Base-by-base conservation (phyloP, 208 protist species). In the Crithidia fasciculata region DNA sequence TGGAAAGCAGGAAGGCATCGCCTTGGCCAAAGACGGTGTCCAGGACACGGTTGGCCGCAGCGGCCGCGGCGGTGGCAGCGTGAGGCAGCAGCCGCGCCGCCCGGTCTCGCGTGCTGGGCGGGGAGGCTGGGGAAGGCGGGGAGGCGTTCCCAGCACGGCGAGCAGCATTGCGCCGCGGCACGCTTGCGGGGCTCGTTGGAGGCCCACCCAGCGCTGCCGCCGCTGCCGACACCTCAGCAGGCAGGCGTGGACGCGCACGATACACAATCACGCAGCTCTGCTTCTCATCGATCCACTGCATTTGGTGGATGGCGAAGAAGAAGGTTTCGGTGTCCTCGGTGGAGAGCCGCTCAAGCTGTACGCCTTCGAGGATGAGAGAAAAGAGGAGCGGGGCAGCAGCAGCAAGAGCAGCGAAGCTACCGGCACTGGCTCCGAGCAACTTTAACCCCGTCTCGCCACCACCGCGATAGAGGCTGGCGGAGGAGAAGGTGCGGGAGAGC, bases 261-360 rank as follows among this genome's bases (percentile, higher is more conserved):
- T 92, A 84, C 4, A 89, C 43, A 57, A 89, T 79, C 13, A 89
- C 79, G 13, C n/a, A 19, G 50, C 63, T 62, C 28, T 58, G 52
- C 39, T 81, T 67, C 65, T 86, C 85, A 59, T 95, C 85, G 15
- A 92, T 81, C 54, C 89, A 55, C 70, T 95, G 87, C 69, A 95
- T 64, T 61, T 84, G 85, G 56, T 88, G 85, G 0, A 95, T 60
- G 18, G 80, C 70, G 28, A 84, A 62, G 59, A 82, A 88, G 39
- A 82, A 61, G 39, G 71, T 89, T 63, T 72, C 72, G 18, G 77
- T 86, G 76, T 93, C 83, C 40, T 85, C 87, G 8, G 84, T 78
- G 12, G 79, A 70, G 9, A 93, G 77, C 19, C 71, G 77, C 50
- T 90, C 81, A 13, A 89, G 37, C 28, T 87, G 66, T 13, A 88